phyloP scores from a whole-genome alignment of 805 yeast genomes.

The Ogataea pignaliae region DNA sequence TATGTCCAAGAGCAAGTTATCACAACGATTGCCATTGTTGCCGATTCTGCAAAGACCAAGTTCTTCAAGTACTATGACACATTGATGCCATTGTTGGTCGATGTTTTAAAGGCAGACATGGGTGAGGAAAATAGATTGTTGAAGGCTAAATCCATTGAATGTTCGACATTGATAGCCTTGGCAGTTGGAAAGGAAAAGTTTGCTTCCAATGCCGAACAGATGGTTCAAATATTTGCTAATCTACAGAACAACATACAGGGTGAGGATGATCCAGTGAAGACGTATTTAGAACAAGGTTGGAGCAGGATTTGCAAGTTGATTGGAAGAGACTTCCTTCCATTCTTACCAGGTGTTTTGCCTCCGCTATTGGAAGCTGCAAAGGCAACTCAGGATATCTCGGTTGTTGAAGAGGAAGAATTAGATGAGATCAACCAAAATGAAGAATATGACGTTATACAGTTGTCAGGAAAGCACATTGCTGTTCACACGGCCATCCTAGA shows the following conservation, averaged over 20 bases:
- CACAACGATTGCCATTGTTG: constrained; percentile 94
- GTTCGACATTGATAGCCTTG: constrained; percentile 87
- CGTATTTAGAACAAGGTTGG: constrained; percentile 94
- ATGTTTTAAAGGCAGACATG: constrained; percentile 73
- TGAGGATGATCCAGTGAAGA: constrained; percentile 84
- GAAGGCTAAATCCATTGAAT: constrained; percentile 92
- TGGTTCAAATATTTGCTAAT: constrained; percentile 64
- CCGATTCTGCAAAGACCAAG: constrained; percentile 89
- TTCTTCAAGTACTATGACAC: constrained; percentile 92
- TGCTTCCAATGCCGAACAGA: constrained; percentile 64
- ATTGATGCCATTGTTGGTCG: constrained; percentile 81
- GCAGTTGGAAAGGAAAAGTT: constrained; percentile 95
- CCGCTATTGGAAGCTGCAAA: constrained; percentile 83
- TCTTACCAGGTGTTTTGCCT: constrained; percentile 79
- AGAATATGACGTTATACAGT: constrained; percentile 91
- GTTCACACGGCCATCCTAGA: constrained; percentile 93
- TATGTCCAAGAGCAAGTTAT: constrained; percentile 97
- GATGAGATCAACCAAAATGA: constrained; percentile 79
- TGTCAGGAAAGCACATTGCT: constrained; percentile 90
- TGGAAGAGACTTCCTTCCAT: constrained; percentile 82
- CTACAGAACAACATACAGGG: constrained; percentile 55
- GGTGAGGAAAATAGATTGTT: constrained; percentile 74
- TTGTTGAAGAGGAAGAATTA: constrained; percentile 84
- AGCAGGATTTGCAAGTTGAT: constrained; percentile 84
- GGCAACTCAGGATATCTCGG: constrained; percentile 82